Evolutionary conservation across 2,329 filamentous ascomycete species (phyloP), one percentile per base, ranked within the genome.

Genomic region (Fusarium sp.): DNA sequence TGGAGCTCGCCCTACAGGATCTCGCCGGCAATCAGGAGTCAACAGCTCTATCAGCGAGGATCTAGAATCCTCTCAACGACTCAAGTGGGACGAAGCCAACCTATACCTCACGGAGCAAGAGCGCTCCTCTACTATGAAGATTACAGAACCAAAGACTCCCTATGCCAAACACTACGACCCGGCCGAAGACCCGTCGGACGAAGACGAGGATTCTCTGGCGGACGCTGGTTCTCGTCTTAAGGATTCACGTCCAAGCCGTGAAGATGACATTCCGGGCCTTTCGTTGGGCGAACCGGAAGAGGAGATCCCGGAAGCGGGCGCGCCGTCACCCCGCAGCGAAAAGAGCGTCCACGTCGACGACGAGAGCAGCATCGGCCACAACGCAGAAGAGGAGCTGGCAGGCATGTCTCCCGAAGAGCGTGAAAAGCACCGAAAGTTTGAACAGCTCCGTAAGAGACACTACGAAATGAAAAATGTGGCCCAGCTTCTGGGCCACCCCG

Each of bases 11-110:
- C 86, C 85, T 29, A 72, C 78, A 10, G 85, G 87, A 11, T 91
- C 90, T n/a, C 91, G 93, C 55, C 90, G 93, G 49, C 90, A 90
- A 69, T 94, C 91, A 59, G 82, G 82, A 56, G 59, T 20, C 41
- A 79, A 83, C 63, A 80, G 82, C 50, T 77, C 74, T 60, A 79
- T 51, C 37, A 52, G 76, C 52, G 77, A 81, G 62, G 81, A 83
- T 21, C 79, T 82, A 43, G 83, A 86, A 40, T 78, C 83, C 18
- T 90, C 87, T 59, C 91, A 92, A 66, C 90, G 94, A 66, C 85
- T 99, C 71, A 97, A 97, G 82, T 99, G 96, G 96, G 96, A 99
- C 79, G 96, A 99, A 83, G 96, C 93, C 43, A 99, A 99, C 77
- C 87, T 99, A 31, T 99, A 97, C 81, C 87, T 99, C 52, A 96